Evolutionary conservation across 1,139 yeast species (phyloP).

Genomic region (Saccharomyces uvarum): DNA sequence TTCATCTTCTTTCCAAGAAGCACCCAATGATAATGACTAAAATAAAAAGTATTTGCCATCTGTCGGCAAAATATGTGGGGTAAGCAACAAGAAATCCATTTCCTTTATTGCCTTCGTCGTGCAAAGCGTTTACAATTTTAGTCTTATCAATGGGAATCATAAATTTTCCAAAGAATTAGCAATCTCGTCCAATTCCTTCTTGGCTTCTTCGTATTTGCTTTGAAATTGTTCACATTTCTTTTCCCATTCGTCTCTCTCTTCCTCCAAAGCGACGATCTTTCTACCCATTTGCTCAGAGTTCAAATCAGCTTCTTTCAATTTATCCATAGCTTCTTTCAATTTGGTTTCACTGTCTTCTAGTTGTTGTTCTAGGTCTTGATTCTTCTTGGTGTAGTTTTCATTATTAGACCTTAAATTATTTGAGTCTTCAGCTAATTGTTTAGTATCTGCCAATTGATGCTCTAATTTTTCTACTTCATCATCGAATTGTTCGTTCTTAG

Average conservation of each 20-base stretch:
- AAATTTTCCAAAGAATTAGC: slow-evolving; percentile 28
- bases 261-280: slow-evolving; percentile 84
- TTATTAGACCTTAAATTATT: slow-evolving; percentile 82
- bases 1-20: background rate
- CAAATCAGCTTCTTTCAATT: slow-evolving; percentile 91
- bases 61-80: background rate
- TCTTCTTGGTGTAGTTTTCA: slow-evolving; percentile 87
- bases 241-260: slow-evolving; percentile 89
- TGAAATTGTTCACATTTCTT: slow-evolving; percentile 83
- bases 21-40: background rate
- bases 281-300: slow-evolving; percentile 96
- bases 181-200: slow-evolving; percentile 86
- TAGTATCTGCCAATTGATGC: slow-evolving; percentile 63
- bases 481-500: slow-evolving; percentile 82
- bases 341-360: slow-evolving; percentile 87
- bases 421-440: slow-evolving; percentile 88
- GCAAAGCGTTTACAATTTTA: background rate
- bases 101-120: background rate
- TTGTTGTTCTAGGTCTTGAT: slow-evolving; percentile 86
- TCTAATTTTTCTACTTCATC: slow-evolving; percentile 82
- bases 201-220: slow-evolving; percentile 71
- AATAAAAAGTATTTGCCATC: background rate
- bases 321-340: slow-evolving; percentile 87
- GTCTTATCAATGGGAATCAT: slow-evolving; percentile 8
- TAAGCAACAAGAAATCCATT: background rate